A percentile compares a stretch with the other conserved stretches of the same genome.
phyloP scores from a whole-genome alignment of 768 basidiomycete species.

The Clitopilus passeckerianus region DNA sequence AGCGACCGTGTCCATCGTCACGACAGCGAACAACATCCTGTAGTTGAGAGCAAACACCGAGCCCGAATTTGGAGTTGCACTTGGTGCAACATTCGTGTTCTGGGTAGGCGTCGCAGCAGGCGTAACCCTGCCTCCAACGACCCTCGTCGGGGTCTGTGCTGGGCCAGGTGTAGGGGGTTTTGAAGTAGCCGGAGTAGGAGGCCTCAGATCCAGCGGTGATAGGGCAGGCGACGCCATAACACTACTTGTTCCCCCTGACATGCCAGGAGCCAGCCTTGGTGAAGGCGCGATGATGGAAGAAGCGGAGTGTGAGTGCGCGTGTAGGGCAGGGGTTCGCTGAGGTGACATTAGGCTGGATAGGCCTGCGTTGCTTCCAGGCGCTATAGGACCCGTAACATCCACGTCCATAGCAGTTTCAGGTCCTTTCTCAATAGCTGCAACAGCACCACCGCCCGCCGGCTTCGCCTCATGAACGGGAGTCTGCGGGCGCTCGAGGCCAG shows the following conservation, averaged over 20 bases:
- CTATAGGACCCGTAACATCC: slow-evolving; percentile 47
- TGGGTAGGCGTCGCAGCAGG: slow-evolving; percentile 2
- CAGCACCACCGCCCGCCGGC: slow-evolving; percentile 23
- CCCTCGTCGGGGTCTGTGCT: slow-evolving; percentile 15
- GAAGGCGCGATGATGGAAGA: slow-evolving; percentile 41
- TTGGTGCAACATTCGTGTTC: slow-evolving; percentile 1
- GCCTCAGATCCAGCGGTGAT: slow-evolving; percentile 50
- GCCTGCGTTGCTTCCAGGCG: slow-evolving; percentile 6
- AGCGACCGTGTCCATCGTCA: slow-evolving; percentile 92
- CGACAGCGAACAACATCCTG: slow-evolving; percentile 91
- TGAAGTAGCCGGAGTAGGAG: slow-evolving; percentile 58
- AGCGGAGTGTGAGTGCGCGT: slow-evolving; percentile 10
- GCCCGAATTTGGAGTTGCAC: slow-evolving; percentile 26
- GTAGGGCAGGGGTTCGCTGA: slow-evolving; percentile 24
- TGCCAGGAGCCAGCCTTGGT: slow-evolving; percentile 32
- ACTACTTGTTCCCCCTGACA: slow-evolving; percentile 11
- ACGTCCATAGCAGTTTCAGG: slow-evolving; percentile 57
- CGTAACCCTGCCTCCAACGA: neutral
- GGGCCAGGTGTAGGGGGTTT: slow-evolving; percentile 47
- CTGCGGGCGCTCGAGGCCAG: slow-evolving; percentile 36
- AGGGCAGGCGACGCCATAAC: slow-evolving; percentile 47
- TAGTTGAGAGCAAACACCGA: slow-evolving; percentile 90
- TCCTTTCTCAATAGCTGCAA: slow-evolving; percentile 60
- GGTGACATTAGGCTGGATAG: slow-evolving; percentile 21
- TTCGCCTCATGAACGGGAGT: slow-evolving; percentile 17